Conservation (phyloP, 2,329 filamentous ascomycete genomes). For the Kalmusia sp. region DNA sequence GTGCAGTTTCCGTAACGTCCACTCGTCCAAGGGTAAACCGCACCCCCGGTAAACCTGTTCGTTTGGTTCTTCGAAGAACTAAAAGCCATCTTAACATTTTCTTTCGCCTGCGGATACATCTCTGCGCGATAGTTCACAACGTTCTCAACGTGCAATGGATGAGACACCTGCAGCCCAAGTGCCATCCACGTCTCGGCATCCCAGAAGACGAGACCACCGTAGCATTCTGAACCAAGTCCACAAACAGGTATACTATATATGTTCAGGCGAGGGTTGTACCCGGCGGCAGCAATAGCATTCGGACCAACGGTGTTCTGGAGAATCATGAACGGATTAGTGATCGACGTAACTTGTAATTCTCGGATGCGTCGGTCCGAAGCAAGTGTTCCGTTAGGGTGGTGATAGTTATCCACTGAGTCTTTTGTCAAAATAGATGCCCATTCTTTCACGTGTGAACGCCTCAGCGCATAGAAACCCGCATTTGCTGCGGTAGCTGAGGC, state of each 20-base stretch:
- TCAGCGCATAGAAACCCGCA: constrained; percentile 62
- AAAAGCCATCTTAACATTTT: constrained; percentile 64
- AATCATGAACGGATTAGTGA: constrained; percentile 64
- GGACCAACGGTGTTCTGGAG: constrained; percentile 62
- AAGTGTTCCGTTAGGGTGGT: constrained; percentile 62
- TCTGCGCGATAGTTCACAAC: constrained; percentile 70
- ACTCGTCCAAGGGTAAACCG: constrained; percentile 73
- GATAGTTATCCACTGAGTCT: constrained; percentile 69
- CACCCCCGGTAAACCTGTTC: constrained; percentile 63
- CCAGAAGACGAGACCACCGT: constrained; percentile 72
- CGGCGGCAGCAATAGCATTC: constrained; percentile 60
- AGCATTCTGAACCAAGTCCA: constrained; percentile 71
- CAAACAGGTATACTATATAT: constrained; percentile 72
- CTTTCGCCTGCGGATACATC: constrained; percentile 64
- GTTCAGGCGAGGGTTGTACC: constrained; percentile 60
- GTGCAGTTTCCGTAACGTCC: constrained; percentile 74
- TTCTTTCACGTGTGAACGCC: constrained; percentile 64
- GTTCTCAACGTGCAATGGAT: constrained; percentile 67
- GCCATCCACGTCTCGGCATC: constrained; percentile 74
- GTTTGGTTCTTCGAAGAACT: constrained; percentile 67
- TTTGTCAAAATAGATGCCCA: constrained; percentile 68
- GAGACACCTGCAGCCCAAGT: constrained; percentile 68
- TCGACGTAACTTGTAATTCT: constrained; percentile 62
- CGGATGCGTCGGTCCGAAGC: constrained; percentile 64
- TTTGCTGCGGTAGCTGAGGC: constrained; percentile 60